Conservation (phyloP, 306 rosid genomes). For the Fragaria ananassa region DNA sequence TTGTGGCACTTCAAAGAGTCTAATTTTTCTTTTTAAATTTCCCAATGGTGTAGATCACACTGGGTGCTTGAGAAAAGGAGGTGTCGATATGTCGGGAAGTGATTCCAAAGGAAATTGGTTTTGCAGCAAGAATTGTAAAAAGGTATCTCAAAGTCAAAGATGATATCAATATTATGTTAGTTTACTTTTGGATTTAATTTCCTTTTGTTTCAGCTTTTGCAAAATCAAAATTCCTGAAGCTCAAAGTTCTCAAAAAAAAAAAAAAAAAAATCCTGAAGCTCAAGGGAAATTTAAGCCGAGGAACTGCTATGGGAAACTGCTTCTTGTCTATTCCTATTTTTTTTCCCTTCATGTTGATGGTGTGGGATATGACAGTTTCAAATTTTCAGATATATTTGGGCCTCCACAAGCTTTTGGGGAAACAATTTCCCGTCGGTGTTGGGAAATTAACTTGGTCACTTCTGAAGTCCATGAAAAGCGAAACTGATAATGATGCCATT, state of each 20-base stretch:
- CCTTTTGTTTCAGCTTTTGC: not conserved
- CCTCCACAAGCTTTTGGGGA: constrained; percentile 48
- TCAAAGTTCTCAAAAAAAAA: not conserved
- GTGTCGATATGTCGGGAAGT: constrained; percentile 23
- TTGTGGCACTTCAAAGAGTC: not conserved
- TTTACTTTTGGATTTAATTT: not conserved
- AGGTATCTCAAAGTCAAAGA: constrained; percentile 46
- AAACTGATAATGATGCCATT: constrained; percentile 23
- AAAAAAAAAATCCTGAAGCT: not conserved
- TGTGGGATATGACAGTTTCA: constrained; percentile 23
- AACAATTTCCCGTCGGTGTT: constrained; percentile 45
- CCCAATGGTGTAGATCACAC: constrained; percentile 59
- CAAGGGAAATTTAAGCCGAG: no score
- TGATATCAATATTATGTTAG: not conserved
- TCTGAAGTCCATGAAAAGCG: constrained; percentile 37
- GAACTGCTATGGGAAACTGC: not conserved
- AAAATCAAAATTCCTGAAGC: no score
- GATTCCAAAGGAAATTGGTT: constrained; percentile 42
- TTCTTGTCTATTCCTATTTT: not conserved
- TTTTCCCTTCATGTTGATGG: not conserved
- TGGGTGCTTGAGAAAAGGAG: constrained; percentile 45
- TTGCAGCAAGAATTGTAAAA: constrained; percentile 58
- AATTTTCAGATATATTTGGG: constrained; percentile 53
- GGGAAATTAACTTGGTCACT: constrained; percentile 71
- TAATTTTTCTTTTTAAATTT: constrained; percentile 16